These are phyloP conservation scores for Handroanthus guayacan DNA, from an alignment of 257 asterid species.

Conservation along the genomic window DNA sequence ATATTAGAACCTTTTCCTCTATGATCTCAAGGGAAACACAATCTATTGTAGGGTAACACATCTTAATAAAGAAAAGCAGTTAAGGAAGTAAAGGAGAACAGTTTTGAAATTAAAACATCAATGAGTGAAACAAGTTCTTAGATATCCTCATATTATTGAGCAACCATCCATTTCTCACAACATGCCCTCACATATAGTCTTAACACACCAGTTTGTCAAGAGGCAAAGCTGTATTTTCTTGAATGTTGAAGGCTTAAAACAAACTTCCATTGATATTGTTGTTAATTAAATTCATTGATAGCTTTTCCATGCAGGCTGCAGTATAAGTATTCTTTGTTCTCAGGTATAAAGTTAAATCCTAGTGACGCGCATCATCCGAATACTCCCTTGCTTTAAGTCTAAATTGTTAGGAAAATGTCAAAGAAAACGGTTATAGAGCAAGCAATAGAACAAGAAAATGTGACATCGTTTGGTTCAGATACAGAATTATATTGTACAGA, in stretches of 20 bases:
- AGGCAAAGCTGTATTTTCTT: background rate
- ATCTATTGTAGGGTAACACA: background rate
- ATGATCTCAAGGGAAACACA: background rate
- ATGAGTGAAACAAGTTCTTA: background rate
- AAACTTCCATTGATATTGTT: background rate
- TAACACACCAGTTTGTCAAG: background rate
- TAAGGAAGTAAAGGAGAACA: background rate
- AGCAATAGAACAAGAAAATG: background rate
- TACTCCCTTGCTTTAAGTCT: background rate
- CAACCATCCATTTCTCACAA: background rate
- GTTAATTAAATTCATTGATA: background rate
- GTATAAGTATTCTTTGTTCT: background rate
- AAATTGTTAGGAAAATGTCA: background rate
- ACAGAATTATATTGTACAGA: background rate
- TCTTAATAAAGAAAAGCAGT: background rate
- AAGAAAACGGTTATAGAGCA: background rate
- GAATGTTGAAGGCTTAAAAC: background rate
- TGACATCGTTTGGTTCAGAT: background rate
- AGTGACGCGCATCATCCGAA: background rate
- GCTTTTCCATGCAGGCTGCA: background rate
- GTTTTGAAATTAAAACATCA: background rate
- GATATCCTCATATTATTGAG: background rate
- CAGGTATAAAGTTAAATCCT: background rate
- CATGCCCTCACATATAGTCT: background rate
- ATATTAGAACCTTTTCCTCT: background rate